A percentile compares a stretch with the other conserved stretches of the same genome.
These are phyloP conservation scores for Rhododendron henanense DNA, from an alignment of 148 eudicot genomes.

Conservation along the genomic window DNA sequence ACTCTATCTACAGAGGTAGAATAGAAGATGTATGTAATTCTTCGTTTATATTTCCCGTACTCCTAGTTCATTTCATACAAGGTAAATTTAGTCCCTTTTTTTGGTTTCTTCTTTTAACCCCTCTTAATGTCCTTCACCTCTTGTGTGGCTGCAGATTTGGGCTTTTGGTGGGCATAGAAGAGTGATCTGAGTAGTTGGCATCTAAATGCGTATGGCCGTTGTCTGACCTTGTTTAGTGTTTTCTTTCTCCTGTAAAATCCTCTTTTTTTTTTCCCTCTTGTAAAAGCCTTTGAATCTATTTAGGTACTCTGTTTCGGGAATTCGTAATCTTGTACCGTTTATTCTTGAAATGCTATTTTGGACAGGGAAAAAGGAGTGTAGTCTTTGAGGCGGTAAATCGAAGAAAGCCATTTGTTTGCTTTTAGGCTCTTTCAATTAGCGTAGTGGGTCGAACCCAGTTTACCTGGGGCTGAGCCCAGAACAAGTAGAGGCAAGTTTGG, in stretches of 20 bases:
- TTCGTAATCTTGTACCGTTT: background rate
- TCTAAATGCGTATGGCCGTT: background rate
- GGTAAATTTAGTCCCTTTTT: background rate
- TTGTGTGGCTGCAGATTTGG: conserved; percentile 59
- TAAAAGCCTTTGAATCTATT: background rate
- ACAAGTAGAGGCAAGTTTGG: no score
- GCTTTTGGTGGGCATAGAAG: conserved; percentile 87
- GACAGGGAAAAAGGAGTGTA: background rate
- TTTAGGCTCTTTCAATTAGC: no score
- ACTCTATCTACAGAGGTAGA: background rate
- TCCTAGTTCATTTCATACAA: background rate
- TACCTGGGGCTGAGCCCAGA: no score
- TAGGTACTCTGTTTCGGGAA: background rate
- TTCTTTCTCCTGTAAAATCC: background rate
- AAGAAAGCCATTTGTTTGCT: background rate
- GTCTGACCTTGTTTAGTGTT: background rate
- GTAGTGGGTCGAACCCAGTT: no score
- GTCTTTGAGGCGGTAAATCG: background rate
- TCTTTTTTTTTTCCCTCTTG: background rate
- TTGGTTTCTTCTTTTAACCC: background rate
- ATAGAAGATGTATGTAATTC: background rate
- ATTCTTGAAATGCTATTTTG: background rate
- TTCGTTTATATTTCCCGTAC: background rate
- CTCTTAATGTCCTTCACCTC: background rate
- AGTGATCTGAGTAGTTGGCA: conserved; percentile 35